Base-by-base conservation (phyloP, 2,329 filamentous ascomycete species). In the Cephalotrichum gorgonifer region DNA sequence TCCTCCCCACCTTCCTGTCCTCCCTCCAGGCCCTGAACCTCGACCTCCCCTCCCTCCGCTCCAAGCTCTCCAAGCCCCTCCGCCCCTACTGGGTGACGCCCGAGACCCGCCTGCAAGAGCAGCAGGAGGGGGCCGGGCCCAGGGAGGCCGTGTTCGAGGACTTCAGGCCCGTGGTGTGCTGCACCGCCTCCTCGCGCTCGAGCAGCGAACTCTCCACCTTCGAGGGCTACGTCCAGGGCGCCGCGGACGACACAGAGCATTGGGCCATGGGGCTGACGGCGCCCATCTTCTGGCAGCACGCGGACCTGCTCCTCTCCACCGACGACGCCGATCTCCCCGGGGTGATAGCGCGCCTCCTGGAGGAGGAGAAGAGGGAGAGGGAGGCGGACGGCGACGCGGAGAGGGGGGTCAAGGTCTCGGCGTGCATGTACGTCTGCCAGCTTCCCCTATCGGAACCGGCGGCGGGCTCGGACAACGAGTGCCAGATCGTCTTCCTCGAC, bases 201-300 rank as follows among this genome's bases (percentile, higher is more conserved):
- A 85, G 81, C 12, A 80, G 78, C 3, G 87, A 91, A 61, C 59
- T 61, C 27, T 72, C 71, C 2, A 85, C 76, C 0, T 48, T 48
- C 27, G 85, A 87, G 60, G 62, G 65, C 4, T 98, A 98, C 60
- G 85, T 98, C 51, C 93, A 97, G 66, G 93, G 93, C 46, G 91
- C 91, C 1, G 93, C 86, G 2, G 93, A 98, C 64, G 93, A 98
- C 62, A 88, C 86, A 12, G 93, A 98, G 70, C 88, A 87, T 56
- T 98, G 93, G 93, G 85, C 89, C 1, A 70, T 78, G 48, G 88
- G 88, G 0, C 75, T 97, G 15, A 93, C 86, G 1, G 80, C 91
- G 0, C 62, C 70, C 0, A 54, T 91, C 0, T 98, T 95, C 66
- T 98, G 93, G 93, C 65, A 64, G 2, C 72, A 95, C 56, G 70